Base-by-base conservation (phyloP, 768 basidiomycete species). In the Rubroboletus pulcherrimus region DNA sequence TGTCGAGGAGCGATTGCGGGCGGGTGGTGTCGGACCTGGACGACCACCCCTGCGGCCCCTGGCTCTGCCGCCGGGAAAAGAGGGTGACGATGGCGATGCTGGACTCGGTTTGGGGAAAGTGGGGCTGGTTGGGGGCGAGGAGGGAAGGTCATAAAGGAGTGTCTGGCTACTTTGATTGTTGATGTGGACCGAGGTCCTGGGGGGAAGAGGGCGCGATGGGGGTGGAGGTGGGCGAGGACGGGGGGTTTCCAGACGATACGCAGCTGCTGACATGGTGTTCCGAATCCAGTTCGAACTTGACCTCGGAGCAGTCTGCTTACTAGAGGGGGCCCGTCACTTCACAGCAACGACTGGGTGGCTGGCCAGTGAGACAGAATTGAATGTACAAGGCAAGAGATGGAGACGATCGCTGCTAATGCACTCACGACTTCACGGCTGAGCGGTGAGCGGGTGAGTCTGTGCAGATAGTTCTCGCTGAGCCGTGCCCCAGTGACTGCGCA, bases 121-220 rank as follows among this genome's bases (percentile, higher is more conserved):
- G 19, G 83, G 79, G 65, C 79, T 83, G 57, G 75, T 79, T 21
- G 86, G 82, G 8, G 87, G 71, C 10, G 84, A 72, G 15, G 86
- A 79, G 61, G 88, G 87, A 58, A 89, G 79, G 73, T 89, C 85
- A 71, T 89, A 89, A 73, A 89, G 84, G 67, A 89, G 82, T 49
- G 86, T 81, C 67, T 84, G 80, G 49, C 77, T 75, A 62, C 81
- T 78, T 58, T 73, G 74, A 41, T 74, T 73, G 59, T 68, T 68
- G 61, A 68, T 74, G 31, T 77, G 65, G 49, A 78, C 68, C 10
- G 82, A 75, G 17, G 79, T 71, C 63, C 73, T 66, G 66, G 63
- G 80, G 74, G 77, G 59, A 75, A 75, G 59, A 73, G 74, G 79
- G 54, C 80, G 80, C 55, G 88, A 71, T 10, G 86, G 84, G 6